These are phyloP conservation scores for Annona cherimola DNA, from an alignment of 164 flowering plant genomes.

Conservation along the genomic window DNA sequence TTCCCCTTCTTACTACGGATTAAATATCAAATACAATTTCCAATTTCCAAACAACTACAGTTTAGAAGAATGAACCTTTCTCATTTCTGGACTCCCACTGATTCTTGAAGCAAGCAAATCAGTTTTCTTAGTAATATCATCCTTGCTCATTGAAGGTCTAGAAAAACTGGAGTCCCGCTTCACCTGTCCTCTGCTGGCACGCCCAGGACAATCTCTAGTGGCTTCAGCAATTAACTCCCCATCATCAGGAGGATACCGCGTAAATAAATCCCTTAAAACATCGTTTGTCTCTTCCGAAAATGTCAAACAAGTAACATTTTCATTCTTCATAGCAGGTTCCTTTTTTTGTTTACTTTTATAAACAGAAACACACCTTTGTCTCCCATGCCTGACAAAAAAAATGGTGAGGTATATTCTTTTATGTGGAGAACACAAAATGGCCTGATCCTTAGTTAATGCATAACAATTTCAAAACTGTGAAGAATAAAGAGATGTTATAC, in stretches of 20 bases:
- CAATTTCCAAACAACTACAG: neutral
- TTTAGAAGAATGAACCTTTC: constrained; percentile 35
- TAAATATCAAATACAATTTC: neutral
- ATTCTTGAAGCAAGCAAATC: constrained; percentile 38
- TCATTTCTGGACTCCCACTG: constrained; percentile 30
- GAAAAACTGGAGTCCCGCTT: constrained; percentile 46
- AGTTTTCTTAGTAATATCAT: constrained; percentile 52
- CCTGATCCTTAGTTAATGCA: no score
- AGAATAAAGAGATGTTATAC: no score
- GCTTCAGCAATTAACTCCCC: constrained; percentile 28
- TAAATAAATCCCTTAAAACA: constrained; percentile 57
- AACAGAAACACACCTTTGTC: constrained; percentile 58
- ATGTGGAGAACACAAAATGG: no score
- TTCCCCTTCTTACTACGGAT: neutral
- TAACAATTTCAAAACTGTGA: no score
- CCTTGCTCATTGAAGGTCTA: constrained; percentile 40
- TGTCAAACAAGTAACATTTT: constrained; percentile 29
- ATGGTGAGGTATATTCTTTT: neutral
- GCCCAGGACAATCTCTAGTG: constrained; percentile 13
- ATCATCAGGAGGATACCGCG: constrained; percentile 64
- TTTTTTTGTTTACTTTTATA: constrained; percentile 33
- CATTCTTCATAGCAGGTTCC: constrained; percentile 14
- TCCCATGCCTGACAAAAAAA: constrained; percentile 41
- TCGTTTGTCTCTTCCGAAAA: constrained; percentile 60
- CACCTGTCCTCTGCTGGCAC: constrained; percentile 9